Conservation (phyloP, 192 early-diverging fungal genomes). For the Backusella liffmaniae region DNA sequence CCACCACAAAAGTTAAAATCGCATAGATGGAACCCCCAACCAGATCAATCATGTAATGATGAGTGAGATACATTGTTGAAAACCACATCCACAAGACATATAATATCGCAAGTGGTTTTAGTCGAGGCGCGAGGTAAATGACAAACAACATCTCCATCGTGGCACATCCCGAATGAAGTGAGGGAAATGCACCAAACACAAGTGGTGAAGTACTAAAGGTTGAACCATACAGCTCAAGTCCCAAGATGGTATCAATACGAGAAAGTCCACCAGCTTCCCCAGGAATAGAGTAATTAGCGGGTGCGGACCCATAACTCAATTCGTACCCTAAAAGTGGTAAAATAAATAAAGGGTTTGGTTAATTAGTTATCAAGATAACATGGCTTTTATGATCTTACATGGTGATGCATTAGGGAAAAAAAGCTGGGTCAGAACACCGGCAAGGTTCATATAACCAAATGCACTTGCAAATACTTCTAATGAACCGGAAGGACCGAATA, state of each 20-base stretch:
- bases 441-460: slow-evolving; percentile 65
- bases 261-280: slow-evolving; percentile 65
- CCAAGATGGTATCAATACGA: slow-evolving; percentile 64
- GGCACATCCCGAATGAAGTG: slow-evolving; percentile 69
- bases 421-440: slow-evolving; percentile 65
- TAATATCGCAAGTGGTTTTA: slow-evolving; percentile 37
- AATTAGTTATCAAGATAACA: not conserved
- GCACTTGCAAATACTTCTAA: slow-evolving; percentile 53
- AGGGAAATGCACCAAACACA: slow-evolving; percentile 75
- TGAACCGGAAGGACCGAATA: slow-evolving; percentile 48
- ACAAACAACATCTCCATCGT: slow-evolving; percentile 61
- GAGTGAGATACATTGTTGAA: slow-evolving; percentile 72
- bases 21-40: slow-evolving; percentile 67
- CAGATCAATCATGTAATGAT: slow-evolving; percentile 73
- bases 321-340: slow-evolving; percentile 57
- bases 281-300: slow-evolving; percentile 62
- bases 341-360: not conserved
- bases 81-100: slow-evolving; percentile 76
- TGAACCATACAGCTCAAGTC: slow-evolving; percentile 54
- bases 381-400: slow-evolving; percentile 42
- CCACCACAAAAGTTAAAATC: slow-evolving; percentile 50
- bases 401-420: slow-evolving; percentile 66
- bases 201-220: slow-evolving; percentile 68
- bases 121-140: slow-evolving; percentile 42
- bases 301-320: slow-evolving; percentile 54